Conservation (phyloP, 2,329 filamentous ascomycete genomes). For the Penicillium sclerotiorum region DNA sequence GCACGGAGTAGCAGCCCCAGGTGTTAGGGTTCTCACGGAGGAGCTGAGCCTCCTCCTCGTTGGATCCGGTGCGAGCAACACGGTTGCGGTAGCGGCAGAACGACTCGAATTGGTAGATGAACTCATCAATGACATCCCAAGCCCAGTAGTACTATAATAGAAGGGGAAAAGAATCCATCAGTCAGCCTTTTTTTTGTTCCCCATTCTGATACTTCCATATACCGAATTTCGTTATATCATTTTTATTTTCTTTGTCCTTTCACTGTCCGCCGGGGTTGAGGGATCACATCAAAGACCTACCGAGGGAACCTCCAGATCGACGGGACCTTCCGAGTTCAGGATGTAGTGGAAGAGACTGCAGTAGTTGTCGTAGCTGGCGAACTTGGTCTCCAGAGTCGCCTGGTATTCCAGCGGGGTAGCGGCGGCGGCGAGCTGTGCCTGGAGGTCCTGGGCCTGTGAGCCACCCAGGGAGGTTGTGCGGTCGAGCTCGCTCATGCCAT, state of each 20-base stretch:
- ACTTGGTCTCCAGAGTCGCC: conserved; percentile 93
- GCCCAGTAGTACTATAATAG: conserved; percentile 88
- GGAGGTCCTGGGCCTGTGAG: conserved; percentile 85
- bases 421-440: conserved; percentile 85
- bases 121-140: conserved; percentile 99
- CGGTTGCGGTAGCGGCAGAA: conserved; percentile 97
- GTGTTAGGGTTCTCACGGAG: conserved; percentile 97
- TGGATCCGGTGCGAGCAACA: conserved; percentile 76
- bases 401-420: conserved; percentile 96
- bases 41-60: conserved; percentile 88
- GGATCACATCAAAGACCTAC: conserved; percentile 59
- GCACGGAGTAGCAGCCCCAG: conserved; percentile 98
- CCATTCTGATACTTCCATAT: background rate
- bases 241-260: conserved; percentile 17
- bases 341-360: conserved; percentile 99
- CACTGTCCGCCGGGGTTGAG: conserved; percentile 1
- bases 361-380: conserved; percentile 98
- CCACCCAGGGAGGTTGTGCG: conserved; percentile 69
- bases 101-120: conserved; percentile 99
- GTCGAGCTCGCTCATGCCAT: conserved; percentile 80
- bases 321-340: conserved; percentile 97
- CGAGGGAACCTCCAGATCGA: conserved; percentile 94
- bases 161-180: background rate
- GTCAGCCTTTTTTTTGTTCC: conserved; percentile 12
- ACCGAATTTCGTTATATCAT: conserved; percentile 9